These are phyloP conservation scores for Paspalum notatum DNA, from an alignment of 176 grass and related monocot genomes.

Conservation along the genomic window DNA sequence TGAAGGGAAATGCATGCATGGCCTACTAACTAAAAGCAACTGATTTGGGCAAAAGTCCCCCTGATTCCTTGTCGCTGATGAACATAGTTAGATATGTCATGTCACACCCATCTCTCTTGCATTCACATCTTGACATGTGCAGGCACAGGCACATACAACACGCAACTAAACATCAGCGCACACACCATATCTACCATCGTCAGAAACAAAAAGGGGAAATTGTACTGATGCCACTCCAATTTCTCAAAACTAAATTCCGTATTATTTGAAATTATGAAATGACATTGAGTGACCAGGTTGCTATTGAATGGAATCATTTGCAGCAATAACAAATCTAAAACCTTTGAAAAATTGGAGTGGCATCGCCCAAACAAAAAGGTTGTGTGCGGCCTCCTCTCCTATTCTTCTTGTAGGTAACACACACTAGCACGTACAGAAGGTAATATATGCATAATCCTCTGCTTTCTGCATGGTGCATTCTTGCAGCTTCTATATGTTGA, in stretches of 20 bases:
- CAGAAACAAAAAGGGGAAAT: background rate
- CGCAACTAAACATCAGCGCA: constrained; percentile 2
- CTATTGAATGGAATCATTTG: too few relatives aligned
- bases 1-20: constrained; percentile 14
- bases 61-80: constrained; percentile 10
- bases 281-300: too few relatives aligned
- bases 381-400: background rate
- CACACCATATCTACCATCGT: constrained; percentile 14
- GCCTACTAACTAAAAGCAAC: constrained; percentile 23
- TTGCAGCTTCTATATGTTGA: background rate
- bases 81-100: constrained; percentile 7
- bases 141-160: background rate
- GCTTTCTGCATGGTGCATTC: background rate
- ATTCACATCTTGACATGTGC: constrained; percentile 31
- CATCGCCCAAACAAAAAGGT: background rate
- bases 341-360: too few relatives aligned
- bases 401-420: background rate
- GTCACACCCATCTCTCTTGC: background rate
- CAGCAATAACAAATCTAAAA: too few relatives aligned
- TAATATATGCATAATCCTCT: background rate
- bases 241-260: too few relatives aligned
- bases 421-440: background rate
- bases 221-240: too few relatives aligned
- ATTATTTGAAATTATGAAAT: too few relatives aligned
- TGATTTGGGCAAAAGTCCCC: constrained; percentile 32